A percentile compares a stretch with the other conserved stretches of the same genome.
Evolutionary conservation across 2,329 filamentous ascomycete species (phyloP).

Genomic region (Stagonosporopsis cucurbitacearum): DNA sequence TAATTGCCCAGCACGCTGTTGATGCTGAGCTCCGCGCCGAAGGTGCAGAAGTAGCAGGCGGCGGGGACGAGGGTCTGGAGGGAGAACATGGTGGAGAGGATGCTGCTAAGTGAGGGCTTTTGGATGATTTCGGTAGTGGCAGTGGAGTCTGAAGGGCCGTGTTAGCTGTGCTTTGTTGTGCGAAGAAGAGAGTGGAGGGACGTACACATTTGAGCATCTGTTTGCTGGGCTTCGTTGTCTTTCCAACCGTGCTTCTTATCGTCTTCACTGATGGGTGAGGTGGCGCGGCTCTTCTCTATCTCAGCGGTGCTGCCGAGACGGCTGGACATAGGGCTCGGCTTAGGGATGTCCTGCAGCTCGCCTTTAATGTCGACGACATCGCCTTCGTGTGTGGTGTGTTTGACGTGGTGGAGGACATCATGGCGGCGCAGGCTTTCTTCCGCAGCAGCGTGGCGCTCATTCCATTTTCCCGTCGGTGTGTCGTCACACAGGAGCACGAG

Average conservation of each 20-base stretch:
- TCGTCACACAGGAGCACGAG: slow-evolving; percentile 78
- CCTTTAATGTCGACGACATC: slow-evolving; percentile 12
- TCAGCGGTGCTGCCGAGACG: slow-evolving; percentile 10
- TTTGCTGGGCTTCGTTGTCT: slow-evolving; percentile 47
- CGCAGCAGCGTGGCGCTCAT: slow-evolving; percentile 67
- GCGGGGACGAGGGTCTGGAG: slow-evolving; percentile 60
- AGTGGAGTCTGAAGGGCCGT: slow-evolving; percentile 50
- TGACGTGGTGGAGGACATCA: background rate
- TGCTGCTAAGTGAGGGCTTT: slow-evolving; percentile 66
- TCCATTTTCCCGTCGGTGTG: slow-evolving; percentile 81
- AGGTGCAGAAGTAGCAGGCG: slow-evolving; percentile 64
- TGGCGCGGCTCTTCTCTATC: background rate
- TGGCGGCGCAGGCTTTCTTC: slow-evolving; percentile 57
- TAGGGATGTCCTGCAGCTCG: slow-evolving; percentile 7
- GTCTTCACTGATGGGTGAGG: slow-evolving; percentile 7
- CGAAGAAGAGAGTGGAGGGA: background rate
- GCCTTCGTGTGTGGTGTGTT: background rate
- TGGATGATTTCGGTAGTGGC: slow-evolving; percentile 65
- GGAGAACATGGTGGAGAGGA: slow-evolving; percentile 67
- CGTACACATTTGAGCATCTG: slow-evolving; percentile 14
- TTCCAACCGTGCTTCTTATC: slow-evolving; percentile 37
- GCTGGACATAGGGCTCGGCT: slow-evolving; percentile 1
- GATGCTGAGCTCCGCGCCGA: slow-evolving; percentile 64
- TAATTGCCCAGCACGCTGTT: slow-evolving; percentile 65
- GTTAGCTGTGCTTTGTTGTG: background rate